Percentiles rank a stretch among this genome's conserved stretches.
Evolutionary conservation across 495 filamentous ascomycete genomes (phyloP).

Genomic region (Geopyxis carbonaria): DNA sequence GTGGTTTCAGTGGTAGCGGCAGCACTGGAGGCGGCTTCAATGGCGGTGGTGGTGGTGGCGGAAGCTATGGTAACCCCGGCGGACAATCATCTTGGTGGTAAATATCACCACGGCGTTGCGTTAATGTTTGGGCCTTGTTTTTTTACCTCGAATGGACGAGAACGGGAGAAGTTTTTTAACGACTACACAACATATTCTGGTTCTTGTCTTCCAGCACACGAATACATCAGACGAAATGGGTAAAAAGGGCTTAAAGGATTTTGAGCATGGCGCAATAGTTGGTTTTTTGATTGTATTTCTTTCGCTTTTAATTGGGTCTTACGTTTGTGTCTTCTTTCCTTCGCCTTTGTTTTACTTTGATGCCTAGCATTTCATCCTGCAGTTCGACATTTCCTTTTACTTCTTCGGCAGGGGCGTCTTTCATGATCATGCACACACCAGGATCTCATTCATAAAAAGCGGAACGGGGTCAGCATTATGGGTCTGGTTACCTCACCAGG

Average conservation of each 20-base stretch:
- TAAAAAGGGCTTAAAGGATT: slow-evolving; percentile 25
- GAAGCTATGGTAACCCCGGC: slow-evolving; percentile 69
- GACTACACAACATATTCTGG: slow-evolving; percentile 18
- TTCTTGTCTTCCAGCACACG: slow-evolving; percentile 12
- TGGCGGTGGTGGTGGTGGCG: slow-evolving; percentile 31
- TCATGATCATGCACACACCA: too few species aligned
- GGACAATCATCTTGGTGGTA: slow-evolving; percentile 95
- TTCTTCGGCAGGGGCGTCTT: too few species aligned
- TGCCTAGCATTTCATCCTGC: too few species aligned
- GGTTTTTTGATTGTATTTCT: slow-evolving; percentile 32
- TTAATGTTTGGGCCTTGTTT: slow-evolving; percentile 19
- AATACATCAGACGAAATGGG: slow-evolving; percentile 16
- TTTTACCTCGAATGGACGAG: slow-evolving; percentile 20
- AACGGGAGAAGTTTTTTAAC: slow-evolving; percentile 12
- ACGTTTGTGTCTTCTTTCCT: too few species aligned
- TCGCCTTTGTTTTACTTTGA: too few species aligned
- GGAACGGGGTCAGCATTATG: too few species aligned
- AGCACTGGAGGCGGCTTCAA: slow-evolving; percentile 22
- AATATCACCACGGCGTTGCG: slow-evolving; percentile 26
- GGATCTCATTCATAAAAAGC: too few species aligned
- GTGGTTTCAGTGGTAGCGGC: slow-evolving; percentile 18
- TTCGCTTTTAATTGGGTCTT: too few species aligned
- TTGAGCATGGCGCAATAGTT: slow-evolving; percentile 25
- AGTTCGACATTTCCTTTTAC: too few species aligned
- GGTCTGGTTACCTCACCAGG: too few species aligned